Evolutionary conservation across 257 asterid species (phyloP).

Genomic region (Ocimum tenuiflorum): DNA sequence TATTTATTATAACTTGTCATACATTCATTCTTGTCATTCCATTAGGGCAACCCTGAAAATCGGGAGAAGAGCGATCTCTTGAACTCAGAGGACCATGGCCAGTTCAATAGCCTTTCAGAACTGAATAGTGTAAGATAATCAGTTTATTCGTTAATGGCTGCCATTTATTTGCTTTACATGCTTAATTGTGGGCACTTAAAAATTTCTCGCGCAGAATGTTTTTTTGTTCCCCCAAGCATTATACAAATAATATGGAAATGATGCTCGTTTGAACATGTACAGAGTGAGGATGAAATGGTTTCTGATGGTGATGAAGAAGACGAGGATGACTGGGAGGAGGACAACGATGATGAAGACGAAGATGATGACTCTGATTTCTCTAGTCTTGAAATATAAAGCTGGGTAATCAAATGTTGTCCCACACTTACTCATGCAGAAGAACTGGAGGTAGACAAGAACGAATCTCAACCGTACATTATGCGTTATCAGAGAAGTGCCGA

Average conservation of each 20-base stretch:
- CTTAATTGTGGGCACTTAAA: not conserved
- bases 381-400: conserved; percentile 13
- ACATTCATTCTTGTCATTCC: conserved; percentile 14
- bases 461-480: not conserved
- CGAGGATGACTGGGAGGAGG: conserved; percentile 36
- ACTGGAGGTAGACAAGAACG: conserved; percentile 5
- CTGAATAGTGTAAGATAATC: conserved; percentile 39
- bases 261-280: conserved; percentile 6
- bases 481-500: not conserved
- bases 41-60: conserved; percentile 47
- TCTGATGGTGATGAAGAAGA: conserved; percentile 46
- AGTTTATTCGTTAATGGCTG: not conserved
- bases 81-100: conserved; percentile 31
- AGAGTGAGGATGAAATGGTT: conserved; percentile 61
- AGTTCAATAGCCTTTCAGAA: conserved; percentile 35
- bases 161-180: not conserved
- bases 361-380: conserved; percentile 30
- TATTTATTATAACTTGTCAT: not conserved
- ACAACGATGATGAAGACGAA: conserved; percentile 30
- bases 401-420: conserved; percentile 13
- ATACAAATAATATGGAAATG: not conserved
- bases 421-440: not conserved
- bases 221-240: too few relatives aligned
- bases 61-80: conserved; percentile 24
- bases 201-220: not conserved